A percentile compares a stretch with the other conserved stretches of the same genome.
These are phyloP conservation scores for Cordyceps javanica DNA, from an alignment of 2,329 filamentous ascomycete species.

Conservation along the genomic window DNA sequence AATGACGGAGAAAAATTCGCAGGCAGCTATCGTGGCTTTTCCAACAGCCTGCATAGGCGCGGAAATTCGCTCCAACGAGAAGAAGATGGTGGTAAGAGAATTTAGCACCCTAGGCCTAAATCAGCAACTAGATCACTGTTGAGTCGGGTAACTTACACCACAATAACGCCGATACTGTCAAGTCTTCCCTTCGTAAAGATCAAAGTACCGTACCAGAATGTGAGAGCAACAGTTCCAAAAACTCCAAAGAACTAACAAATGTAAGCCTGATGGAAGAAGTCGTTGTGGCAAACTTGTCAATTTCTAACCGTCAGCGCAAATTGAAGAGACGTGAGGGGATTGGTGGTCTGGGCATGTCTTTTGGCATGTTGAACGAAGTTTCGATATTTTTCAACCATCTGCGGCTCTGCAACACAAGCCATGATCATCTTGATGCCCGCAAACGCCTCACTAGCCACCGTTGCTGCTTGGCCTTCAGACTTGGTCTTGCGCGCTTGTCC, in stretches of 20 bases:
- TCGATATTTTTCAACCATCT: no score
- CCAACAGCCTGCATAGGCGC: conserved; percentile 51
- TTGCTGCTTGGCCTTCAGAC: no score
- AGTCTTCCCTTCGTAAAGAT: conserved; percentile 41
- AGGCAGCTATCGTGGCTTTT: conserved; percentile 52
- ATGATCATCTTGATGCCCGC: no score
- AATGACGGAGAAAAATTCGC: conserved; percentile 51
- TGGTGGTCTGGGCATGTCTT: no score
- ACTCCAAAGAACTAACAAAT: conserved; percentile 44
- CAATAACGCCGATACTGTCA: conserved; percentile 45
- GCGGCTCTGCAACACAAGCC: no score
- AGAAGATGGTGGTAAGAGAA: conserved; percentile 52
- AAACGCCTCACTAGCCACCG: no score
- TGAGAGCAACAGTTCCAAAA: conserved; percentile 47
- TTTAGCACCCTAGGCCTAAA: conserved; percentile 44
- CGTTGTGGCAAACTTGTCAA: background rate
- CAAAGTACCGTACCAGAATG: conserved; percentile 58
- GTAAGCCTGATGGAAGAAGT: conserved; percentile 16
- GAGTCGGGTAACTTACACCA: conserved; percentile 37
- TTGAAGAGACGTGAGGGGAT: no score
- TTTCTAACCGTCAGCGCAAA: conserved; percentile 23
- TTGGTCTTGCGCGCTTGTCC: conserved; percentile 40
- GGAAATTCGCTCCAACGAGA: conserved; percentile 51
- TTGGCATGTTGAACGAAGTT: no score
- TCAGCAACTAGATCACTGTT: no score